Evolutionary conservation across 2,329 filamentous ascomycete genomes (phyloP), one percentile per base, ranked within the genome.

Genomic region (Tolypocladium album): DNA sequence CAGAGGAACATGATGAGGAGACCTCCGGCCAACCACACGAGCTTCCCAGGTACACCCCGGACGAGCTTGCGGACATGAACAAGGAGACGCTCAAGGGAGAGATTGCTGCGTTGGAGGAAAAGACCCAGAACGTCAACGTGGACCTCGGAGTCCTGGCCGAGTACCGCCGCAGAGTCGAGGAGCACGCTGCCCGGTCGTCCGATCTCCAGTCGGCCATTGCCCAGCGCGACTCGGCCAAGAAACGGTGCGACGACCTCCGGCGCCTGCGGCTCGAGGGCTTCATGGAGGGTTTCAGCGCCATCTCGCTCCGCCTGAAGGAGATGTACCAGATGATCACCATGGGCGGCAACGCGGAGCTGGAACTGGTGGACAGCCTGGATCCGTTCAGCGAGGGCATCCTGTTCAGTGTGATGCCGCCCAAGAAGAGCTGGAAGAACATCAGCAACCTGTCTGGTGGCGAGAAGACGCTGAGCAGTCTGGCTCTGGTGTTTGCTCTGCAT

Each of bases 251-350:
- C 69, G 92, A 97, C 65, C 85, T 99, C 58, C 89, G 94, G 15
- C 89, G 91, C 17, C 80, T 96, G 57, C 90, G 94, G 38, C 81
- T 97, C 9, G 93, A 97, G 67, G 93, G 94, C 42, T 99, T 99
- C 82, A 97, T 97, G 92, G 91, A 95, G 71, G 94, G 95, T 45
- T 97, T 99, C 78, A 88, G 88, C 69, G 88, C 86, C 63, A 99
- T 99, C 74, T 97, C 93, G 1, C 81, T 97, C 31, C 89, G 93
- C 0, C 81, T 99, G 55, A 99, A 99, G 79, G 94, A 99, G 71
- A 99, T 99, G 94, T 99, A 99, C 77, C 94, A 99, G 73, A 97
- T 99, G 92, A 99, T 99, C 72, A 99, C 94, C 27, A 97, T 99
- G 92, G 94, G 94, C 63, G 94, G 94, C 60, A 99, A 99, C 68